phyloP scores from a whole-genome alignment of 2,329 filamentous ascomycete genomes.

The Fusarium sublunatum region DNA sequence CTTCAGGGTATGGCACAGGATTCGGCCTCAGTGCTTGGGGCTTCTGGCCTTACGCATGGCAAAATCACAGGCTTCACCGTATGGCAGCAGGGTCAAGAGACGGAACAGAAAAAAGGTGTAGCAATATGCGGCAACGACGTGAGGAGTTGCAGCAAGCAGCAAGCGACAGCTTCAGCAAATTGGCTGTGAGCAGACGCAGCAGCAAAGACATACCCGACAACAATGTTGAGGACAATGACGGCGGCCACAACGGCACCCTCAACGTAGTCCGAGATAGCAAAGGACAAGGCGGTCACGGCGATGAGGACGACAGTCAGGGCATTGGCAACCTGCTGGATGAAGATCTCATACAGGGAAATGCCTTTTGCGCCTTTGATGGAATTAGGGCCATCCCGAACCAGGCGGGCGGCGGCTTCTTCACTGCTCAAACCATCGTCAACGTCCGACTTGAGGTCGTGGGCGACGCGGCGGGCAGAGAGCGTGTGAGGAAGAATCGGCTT shows the following conservation, averaged over 20 bases:
- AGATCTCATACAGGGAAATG: constrained; percentile 78
- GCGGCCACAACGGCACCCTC: constrained; percentile 72
- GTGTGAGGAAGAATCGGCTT: constrained; percentile 52
- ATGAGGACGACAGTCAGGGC: constrained; percentile 80
- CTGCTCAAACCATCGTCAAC: constrained; percentile 70
- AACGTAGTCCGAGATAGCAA: constrained; percentile 72
- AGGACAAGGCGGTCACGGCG: constrained; percentile 77
- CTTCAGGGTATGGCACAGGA: constrained; percentile 46
- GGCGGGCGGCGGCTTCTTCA: constrained; percentile 72
- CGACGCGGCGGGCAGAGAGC: constrained; percentile 51
- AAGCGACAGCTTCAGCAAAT: constrained; percentile 37
- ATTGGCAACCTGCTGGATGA: constrained; percentile 81
- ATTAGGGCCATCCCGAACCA: constrained; percentile 75
- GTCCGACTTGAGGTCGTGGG: constrained; percentile 56
- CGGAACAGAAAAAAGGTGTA: constrained; percentile 25
- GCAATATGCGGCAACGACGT: constrained; percentile 37
- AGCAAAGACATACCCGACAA: constrained; percentile 66
- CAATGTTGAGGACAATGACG: constrained; percentile 74
- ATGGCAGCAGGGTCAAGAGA: constrained; percentile 39
- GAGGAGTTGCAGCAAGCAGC: constrained; percentile 24
- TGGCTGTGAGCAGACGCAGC: constrained; percentile 34
- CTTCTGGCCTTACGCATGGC: constrained; percentile 42
- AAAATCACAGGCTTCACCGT: constrained; percentile 47
- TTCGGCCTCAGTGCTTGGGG: constrained; percentile 44
- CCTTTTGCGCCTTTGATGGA: constrained; percentile 77